phyloP scores from a whole-genome alignment of 352 stramenopile genomes.

The Phytophthora aleatoria region DNA sequence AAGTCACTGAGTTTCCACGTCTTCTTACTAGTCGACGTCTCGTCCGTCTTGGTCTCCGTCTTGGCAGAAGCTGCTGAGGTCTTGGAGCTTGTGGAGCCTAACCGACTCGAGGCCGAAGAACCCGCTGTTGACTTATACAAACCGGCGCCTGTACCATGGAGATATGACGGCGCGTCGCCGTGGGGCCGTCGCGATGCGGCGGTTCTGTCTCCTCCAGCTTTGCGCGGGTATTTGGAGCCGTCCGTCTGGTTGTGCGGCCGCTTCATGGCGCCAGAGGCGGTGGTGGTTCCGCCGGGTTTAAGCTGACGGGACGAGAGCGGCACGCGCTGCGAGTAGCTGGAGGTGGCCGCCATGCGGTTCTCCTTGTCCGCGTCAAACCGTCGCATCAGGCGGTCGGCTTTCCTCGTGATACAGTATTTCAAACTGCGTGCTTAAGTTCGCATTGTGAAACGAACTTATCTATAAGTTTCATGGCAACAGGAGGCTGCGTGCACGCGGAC shows the following conservation, averaged over 20 bases:
- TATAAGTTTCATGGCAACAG: not conserved
- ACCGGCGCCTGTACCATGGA: conserved; percentile 15
- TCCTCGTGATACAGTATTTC: conserved; percentile 3
- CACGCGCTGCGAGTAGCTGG: conserved; percentile 26
- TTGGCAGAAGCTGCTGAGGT: conserved; percentile 1
- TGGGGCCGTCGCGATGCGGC: conserved; percentile 22
- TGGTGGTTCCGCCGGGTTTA: conserved; percentile 9
- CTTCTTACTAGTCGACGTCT: conserved; percentile 33
- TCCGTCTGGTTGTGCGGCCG: conserved; percentile 39
- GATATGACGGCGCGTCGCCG: conserved; percentile 29
- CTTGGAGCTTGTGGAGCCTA: not conserved
- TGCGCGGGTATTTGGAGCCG: conserved; percentile 32
- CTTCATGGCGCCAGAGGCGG: conserved; percentile 32
- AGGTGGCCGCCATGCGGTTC: conserved; percentile 41
- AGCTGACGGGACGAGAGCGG: conserved; percentile 29
- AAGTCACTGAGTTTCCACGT: conserved; percentile 98
- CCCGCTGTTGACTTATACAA: conserved; percentile 16
- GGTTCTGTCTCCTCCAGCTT: conserved; percentile 30
- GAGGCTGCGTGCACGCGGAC: conserved; percentile 51
- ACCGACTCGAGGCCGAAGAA: conserved; percentile 4
- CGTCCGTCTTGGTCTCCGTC: conserved; percentile 19
- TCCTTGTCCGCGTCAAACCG: conserved; percentile 75
- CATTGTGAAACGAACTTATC: not conserved
- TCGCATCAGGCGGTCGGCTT: conserved; percentile 42
- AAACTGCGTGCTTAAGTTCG: conserved; percentile 1